Percentiles rank a stretch among this genome's conserved stretches.
Evolutionary conservation across 805 yeast species (phyloP).

Genomic region (Teunomyces funiuensis): DNA sequence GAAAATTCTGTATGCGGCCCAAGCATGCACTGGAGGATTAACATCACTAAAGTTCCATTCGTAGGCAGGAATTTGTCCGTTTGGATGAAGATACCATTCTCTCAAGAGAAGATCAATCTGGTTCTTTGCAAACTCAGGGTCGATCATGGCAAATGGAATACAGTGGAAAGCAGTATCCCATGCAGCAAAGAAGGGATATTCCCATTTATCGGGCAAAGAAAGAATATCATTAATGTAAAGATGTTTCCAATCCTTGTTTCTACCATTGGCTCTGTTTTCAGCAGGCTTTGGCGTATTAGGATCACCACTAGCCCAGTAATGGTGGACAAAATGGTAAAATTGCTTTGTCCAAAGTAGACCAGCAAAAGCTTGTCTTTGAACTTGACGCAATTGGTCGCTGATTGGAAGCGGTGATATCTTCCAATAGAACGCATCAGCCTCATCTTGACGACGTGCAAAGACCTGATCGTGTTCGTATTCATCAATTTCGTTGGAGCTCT

Average conservation of each 20-base stretch:
- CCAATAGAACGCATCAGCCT: slow-evolving; percentile 93
- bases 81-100: slow-evolving; percentile 98
- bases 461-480: slow-evolving; percentile 71
- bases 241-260: slow-evolving; percentile 88
- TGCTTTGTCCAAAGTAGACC: slow-evolving; percentile 94
- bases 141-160: slow-evolving; percentile 88
- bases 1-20: slow-evolving; percentile 87
- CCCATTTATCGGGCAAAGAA: slow-evolving; percentile 94
- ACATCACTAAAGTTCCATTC: slow-evolving; percentile 96
- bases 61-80: slow-evolving; percentile 96
- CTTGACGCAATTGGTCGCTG: slow-evolving; percentile 71
- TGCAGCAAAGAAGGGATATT: slow-evolving; percentile 92
- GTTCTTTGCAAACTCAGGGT: slow-evolving; percentile 86
- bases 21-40: slow-evolving; percentile 97
- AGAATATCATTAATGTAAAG: slow-evolving; percentile 83
- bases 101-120: slow-evolving; percentile 83
- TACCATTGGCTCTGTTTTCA: slow-evolving; percentile 76
- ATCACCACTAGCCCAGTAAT: slow-evolving; percentile 87
- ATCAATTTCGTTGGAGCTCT: slow-evolving; percentile 49
- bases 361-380: slow-evolving; percentile 92
- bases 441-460: slow-evolving; percentile 72
- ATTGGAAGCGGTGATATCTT: slow-evolving; percentile 82
- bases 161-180: slow-evolving; percentile 98
- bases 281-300: slow-evolving; percentile 74
- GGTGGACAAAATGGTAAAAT: slow-evolving; percentile 81